Percentiles rank a stretch among this genome's conserved stretches.
These are phyloP conservation scores for Fusarium stilboides DNA, from an alignment of 2,329 filamentous ascomycete species.

Conservation along the genomic window DNA sequence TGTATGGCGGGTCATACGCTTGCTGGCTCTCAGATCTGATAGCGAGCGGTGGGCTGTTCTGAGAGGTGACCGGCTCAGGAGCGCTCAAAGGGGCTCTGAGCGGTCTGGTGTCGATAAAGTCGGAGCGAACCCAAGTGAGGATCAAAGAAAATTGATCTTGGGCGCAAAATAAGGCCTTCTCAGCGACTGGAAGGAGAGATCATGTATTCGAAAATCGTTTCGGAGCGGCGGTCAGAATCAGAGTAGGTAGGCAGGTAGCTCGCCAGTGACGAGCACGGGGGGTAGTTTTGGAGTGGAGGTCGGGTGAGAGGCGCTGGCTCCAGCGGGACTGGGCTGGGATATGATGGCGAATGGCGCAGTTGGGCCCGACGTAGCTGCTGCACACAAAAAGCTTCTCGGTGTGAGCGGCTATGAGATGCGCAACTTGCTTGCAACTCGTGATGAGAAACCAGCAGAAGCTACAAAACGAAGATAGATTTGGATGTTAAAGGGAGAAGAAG, in stretches of 20 bases:
- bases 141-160: constrained; percentile 32
- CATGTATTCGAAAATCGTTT: constrained; percentile 46
- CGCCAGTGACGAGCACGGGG: constrained; percentile 42
- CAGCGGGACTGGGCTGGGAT: constrained; percentile 31
- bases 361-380: constrained; percentile 23
- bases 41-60: constrained; percentile 34
- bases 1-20: constrained; percentile 22
- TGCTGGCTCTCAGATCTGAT: constrained; percentile 26
- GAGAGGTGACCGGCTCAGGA: constrained; percentile 36
- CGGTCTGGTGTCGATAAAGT: constrained; percentile 28
- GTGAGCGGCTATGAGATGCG: constrained; percentile 22
- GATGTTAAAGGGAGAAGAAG: constrained; percentile 29
- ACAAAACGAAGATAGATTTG: constrained; percentile 22
- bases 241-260: constrained; percentile 29
- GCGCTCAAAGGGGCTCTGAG: constrained; percentile 38
- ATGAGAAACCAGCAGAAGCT: constrained; percentile 33
- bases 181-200: constrained; percentile 34
- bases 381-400: constrained; percentile 34
- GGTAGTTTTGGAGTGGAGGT: constrained; percentile 39
- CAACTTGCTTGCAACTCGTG: constrained; percentile 25
- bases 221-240: constrained; percentile 45
- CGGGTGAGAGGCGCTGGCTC: constrained; percentile 33
- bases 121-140: constrained; percentile 24
- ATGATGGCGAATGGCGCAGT: constrained; percentile 25
- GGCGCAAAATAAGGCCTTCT: constrained; percentile 41